Base-by-base conservation (phyloP, 352 stramenopile genomes). In the Globisporangium emineosum region DNA sequence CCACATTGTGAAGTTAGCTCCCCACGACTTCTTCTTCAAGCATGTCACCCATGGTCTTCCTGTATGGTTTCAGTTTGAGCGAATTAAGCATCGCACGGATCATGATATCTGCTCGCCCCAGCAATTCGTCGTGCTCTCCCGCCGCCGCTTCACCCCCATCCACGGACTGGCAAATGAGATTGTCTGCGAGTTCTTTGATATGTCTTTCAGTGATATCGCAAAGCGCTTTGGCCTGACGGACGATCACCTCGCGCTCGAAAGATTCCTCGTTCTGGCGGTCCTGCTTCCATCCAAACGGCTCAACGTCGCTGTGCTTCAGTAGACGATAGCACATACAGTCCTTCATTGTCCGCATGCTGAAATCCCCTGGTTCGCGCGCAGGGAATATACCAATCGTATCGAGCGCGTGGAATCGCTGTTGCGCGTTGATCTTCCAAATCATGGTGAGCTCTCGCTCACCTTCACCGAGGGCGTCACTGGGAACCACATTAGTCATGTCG, bases 351-450 rank as follows among this genome's bases (percentile, higher is more conserved):
- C 71, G 71, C 0, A 71, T 51, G 3, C 32, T 65, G 5, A 65
- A 37, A 40, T 82, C 77, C 2, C 72, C 75, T 0, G 71, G 42
- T 8, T 69, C 65, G 9, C 75, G 67, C 0, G 70, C 73, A 0
- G 76, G 73, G 59, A 88, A 88, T 77, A 88, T 86, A 3, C 77
- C 79, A 49, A 88, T 83, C 4, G 77, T 77, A 55, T 88, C 79
- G 3, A 80, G 67, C 9, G 73, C 77, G 54, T 88, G 77, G 60
- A 86, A 88, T 0, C 79, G 71, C 62, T 84, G 77, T 0, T 50
- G 60, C 0, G 79, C 77, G 37, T 88, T 88, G 12, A 88, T 57
- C 29, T 82, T 68, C 79, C 79, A 88, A 50, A 65, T 88, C 23
- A 88, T 64, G 0, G 77, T 85, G 23, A 88, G 72, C 47, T 85